A percentile compares a stretch with the other conserved stretches of the same genome.
These are phyloP conservation scores for Aspergillus aculeatinus DNA, from an alignment of 2,329 filamentous ascomycete genomes.

Conservation along the genomic window DNA sequence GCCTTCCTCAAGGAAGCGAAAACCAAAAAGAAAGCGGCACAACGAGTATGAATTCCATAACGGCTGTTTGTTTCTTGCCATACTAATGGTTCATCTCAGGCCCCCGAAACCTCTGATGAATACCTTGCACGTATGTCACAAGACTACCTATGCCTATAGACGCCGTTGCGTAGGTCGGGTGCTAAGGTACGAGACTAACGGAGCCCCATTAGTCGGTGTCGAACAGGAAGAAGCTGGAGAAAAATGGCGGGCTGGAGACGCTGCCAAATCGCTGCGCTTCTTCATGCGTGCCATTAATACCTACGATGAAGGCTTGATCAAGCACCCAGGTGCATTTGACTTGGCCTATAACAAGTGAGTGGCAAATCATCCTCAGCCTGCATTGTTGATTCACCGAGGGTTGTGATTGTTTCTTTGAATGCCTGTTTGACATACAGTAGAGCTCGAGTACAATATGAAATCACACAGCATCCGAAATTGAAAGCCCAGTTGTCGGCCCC, in stretches of 20 bases:
- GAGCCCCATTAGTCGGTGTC: slow-evolving; percentile 54
- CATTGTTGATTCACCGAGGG: not conserved
- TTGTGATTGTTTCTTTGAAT: not conserved
- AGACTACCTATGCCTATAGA: not conserved
- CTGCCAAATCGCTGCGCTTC: slow-evolving; percentile 61
- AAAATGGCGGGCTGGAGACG: slow-evolving; percentile 72
- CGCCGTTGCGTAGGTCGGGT: not conserved
- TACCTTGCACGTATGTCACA: slow-evolving; percentile 57
- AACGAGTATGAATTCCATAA: slow-evolving; percentile 31
- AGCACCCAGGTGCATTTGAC: slow-evolving; percentile 64
- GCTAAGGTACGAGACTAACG: not conserved
- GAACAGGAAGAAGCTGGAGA: slow-evolving; percentile 69
- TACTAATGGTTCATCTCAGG: slow-evolving; percentile 34
- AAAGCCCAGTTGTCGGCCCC: slow-evolving; percentile 57
- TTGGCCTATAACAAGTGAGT: slow-evolving; percentile 72
- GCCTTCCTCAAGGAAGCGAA: slow-evolving; percentile 44
- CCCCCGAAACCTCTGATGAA: slow-evolving; percentile 64
- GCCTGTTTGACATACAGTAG: slow-evolving; percentile 38
- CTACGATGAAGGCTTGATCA: slow-evolving; percentile 63
- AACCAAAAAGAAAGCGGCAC: slow-evolving; percentile 42
- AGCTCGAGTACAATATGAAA: slow-evolving; percentile 67
- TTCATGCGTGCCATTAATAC: slow-evolving; percentile 63
- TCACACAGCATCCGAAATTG: slow-evolving; percentile 65
- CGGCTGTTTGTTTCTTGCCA: not conserved
- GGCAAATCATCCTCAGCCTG: not conserved